Evolutionary conservation across 2,329 filamentous ascomycete species (phyloP).

Genomic region (Colletotrichum abscissum): DNA sequence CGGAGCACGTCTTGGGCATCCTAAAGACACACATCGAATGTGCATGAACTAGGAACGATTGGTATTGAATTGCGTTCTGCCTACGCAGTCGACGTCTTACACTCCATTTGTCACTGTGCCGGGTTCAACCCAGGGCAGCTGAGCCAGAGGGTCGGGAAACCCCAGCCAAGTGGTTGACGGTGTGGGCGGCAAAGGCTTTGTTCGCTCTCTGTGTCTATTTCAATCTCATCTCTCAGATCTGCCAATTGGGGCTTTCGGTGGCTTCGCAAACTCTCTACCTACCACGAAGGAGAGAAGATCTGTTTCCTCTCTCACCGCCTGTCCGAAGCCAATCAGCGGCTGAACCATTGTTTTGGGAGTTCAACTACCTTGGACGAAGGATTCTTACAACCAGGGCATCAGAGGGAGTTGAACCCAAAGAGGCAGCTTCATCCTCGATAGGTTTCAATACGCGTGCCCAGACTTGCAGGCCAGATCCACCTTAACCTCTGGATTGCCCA

Average conservation of each 20-base stretch:
- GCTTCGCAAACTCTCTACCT: neutral
- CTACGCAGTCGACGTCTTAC: neutral
- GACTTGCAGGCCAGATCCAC: conserved; percentile 13
- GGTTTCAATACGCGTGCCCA: neutral
- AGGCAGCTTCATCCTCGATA: conserved; percentile 4
- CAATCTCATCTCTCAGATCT: neutral
- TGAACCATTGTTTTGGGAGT: conserved; percentile 8
- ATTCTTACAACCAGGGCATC: neutral
- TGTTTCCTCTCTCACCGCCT: conserved; percentile 18
- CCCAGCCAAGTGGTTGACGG: conserved; percentile 9
- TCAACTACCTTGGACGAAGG: neutral
- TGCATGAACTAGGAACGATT: neutral
- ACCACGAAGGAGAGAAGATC: neutral
- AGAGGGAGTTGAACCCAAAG: neutral
- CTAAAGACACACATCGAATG: neutral
- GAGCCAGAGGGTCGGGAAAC: neutral
- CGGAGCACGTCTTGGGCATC: conserved; percentile 24
- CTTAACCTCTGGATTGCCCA: neutral
- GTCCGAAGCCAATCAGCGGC: conserved; percentile 22
- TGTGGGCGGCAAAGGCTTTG: neutral
- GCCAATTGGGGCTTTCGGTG: conserved; percentile 6
- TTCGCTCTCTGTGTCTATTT: neutral
- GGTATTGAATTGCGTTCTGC: neutral
- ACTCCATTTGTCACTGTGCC: neutral
- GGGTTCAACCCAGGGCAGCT: neutral